phyloP scores from a whole-genome alignment of 1,284 basidiomycete species.

The Pseudozyma thailandica region DNA sequence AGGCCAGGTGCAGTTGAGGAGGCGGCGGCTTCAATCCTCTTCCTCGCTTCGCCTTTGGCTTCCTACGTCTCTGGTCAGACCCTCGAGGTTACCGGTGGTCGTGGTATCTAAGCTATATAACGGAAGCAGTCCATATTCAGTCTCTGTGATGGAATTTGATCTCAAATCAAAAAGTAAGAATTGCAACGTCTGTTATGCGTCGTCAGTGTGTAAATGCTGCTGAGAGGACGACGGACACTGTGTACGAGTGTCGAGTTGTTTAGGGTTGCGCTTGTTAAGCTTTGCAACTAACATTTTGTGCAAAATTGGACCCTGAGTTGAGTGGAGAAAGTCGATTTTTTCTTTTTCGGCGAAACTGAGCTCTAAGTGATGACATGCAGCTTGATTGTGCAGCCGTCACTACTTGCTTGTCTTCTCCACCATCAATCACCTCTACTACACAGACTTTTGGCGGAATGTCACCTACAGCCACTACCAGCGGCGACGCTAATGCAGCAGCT shows the following conservation, averaged over 20 bases:
- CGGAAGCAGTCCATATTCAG: neutral
- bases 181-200: no score
- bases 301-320: neutral
- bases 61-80: conserved; percentile 84
- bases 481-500: conserved; percentile 1
- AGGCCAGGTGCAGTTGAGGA: conserved; percentile 80
- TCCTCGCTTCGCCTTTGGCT: conserved; percentile 76
- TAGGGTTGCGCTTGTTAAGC: neutral
- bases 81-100: conserved; percentile 69
- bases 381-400: no score
- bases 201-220: no score
- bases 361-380: neutral
- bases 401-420: conserved; percentile 1
- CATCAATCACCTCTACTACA: conserved; percentile 2
- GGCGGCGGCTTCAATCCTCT: conserved; percentile 73
- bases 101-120: conserved; percentile 44
- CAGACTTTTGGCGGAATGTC: conserved; percentile 17
- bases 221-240: no score
- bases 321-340: conserved; percentile 13
- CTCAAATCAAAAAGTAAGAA: no score
- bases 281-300: neutral
- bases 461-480: conserved; percentile 21
- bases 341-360: conserved; percentile 4
- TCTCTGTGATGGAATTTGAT: no score
- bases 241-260: no score